These are phyloP conservation scores for Botryotinia globosa DNA, from an alignment of 2,329 filamentous ascomycete species.

Conservation along the genomic window DNA sequence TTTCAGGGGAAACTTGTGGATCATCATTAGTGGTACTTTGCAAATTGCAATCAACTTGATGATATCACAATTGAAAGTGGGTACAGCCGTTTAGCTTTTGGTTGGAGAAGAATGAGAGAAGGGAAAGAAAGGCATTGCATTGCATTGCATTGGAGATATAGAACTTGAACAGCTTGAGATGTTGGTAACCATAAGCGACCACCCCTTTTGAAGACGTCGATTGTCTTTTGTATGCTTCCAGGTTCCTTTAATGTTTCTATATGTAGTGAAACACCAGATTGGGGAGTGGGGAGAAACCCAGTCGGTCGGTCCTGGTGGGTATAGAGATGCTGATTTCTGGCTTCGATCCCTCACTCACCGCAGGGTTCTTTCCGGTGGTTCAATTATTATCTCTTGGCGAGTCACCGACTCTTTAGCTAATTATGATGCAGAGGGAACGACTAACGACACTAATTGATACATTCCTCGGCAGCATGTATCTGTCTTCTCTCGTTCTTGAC, in stretches of 20 bases:
- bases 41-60: background rate
- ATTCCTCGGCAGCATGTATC: background rate
- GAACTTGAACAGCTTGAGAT: background rate
- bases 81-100: background rate
- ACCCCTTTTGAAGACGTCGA: background rate
- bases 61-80: background rate
- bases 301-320: background rate
- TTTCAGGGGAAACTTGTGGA: background rate
- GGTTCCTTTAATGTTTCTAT: background rate
- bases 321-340: background rate
- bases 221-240: background rate
- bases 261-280: background rate
- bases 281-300: background rate
- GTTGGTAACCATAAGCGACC: background rate
- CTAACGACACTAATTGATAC: background rate
- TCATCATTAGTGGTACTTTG: background rate
- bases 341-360: constrained; percentile 13
- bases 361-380: too few relatives aligned
- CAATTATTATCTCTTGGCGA: background rate
- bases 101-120: background rate
- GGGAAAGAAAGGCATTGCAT: too few relatives aligned
- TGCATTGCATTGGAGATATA: background rate
- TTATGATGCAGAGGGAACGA: too few relatives aligned
- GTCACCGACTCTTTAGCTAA: background rate
- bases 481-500: background rate